phyloP scores from a whole-genome alignment of 805 yeast species.

The Maudiozyma barnettii region DNA sequence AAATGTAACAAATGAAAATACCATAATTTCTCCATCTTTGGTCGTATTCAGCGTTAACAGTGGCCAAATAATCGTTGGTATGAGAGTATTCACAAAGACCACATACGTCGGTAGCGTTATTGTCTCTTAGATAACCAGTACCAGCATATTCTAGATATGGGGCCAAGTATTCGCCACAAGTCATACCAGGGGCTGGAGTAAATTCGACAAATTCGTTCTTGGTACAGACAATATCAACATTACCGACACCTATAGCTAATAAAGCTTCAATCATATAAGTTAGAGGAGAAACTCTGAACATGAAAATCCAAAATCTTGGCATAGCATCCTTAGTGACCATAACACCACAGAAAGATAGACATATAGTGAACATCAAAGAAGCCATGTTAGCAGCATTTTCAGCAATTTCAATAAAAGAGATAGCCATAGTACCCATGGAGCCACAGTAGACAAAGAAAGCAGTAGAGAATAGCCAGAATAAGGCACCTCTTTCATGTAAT shows the following conservation, averaged over 20 bases:
- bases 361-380: slow-evolving; percentile 48
- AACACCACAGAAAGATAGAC: slow-evolving; percentile 72
- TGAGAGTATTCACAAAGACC: slow-evolving; percentile 43
- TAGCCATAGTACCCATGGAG: slow-evolving; percentile 48
- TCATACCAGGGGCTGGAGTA: slow-evolving; percentile 43
- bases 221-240: slow-evolving; percentile 39
- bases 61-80: slow-evolving; percentile 50
- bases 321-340: slow-evolving; percentile 45
- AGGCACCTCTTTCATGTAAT: slow-evolving; percentile 46
- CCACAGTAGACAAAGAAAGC: slow-evolving; percentile 47
- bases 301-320: slow-evolving; percentile 74
- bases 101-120: slow-evolving; percentile 44
- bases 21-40: slow-evolving; percentile 55
- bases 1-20: slow-evolving; percentile 43
- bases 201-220: slow-evolving; percentile 39
- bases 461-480: slow-evolving; percentile 37
- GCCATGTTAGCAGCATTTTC: slow-evolving; percentile 59
- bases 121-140: slow-evolving; percentile 41
- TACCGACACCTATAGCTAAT: slow-evolving; percentile 47
- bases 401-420: slow-evolving; percentile 50
- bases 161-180: slow-evolving; percentile 48
- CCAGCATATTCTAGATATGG: slow-evolving; percentile 28
- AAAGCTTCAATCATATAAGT: slow-evolving; percentile 54
- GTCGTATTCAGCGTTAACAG: slow-evolving; percentile 32
- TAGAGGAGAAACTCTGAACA: slow-evolving; percentile 66